Conservation (phyloP, 306 rosid genomes). For the Quercus ilex region DNA sequence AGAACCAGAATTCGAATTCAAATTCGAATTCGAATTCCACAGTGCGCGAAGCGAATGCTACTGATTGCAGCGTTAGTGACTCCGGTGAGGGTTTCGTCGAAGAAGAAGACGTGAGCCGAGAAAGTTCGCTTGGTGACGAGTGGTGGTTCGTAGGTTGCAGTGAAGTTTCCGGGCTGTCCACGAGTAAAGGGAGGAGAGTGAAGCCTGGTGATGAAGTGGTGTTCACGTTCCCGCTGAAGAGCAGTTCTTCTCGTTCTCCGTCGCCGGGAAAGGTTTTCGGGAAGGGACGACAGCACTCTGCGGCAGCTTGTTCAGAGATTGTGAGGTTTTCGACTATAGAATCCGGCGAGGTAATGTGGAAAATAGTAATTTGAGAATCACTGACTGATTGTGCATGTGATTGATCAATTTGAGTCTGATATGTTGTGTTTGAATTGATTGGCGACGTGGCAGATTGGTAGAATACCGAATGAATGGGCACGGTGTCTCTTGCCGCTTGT, state of each 20-base stretch:
- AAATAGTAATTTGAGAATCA: not conserved
- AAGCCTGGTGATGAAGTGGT: conserved; percentile 62
- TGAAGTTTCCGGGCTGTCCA: conserved; percentile 68
- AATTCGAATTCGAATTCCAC: not conserved
- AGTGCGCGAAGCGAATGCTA: conserved; percentile 13
- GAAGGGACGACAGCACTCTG: conserved; percentile 39
- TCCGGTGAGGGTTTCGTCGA: conserved; percentile 20
- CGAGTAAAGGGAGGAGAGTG: conserved; percentile 75
- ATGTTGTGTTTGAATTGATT: conserved; percentile 19
- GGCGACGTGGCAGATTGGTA: conserved; percentile 62
- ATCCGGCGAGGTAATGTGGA: conserved; percentile 66
- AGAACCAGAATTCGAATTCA: not conserved
- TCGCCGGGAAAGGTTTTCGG: conserved; percentile 65
- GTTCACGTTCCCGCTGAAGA: conserved; percentile 60
- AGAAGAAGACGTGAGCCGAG: conserved; percentile 21
- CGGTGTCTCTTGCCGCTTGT: conserved; percentile 85
- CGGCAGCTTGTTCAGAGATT: conserved; percentile 65
- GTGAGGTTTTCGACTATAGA: conserved; percentile 71
- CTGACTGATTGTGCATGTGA: not conserved
- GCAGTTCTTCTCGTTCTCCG: conserved; percentile 28
- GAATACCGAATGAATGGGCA: conserved; percentile 98
- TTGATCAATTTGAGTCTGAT: not conserved
- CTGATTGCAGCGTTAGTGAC: conserved; percentile 12
- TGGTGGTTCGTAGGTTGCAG: conserved; percentile 82
- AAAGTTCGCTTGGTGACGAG: conserved; percentile 29